Conservation (phyloP, 2,329 filamentous ascomycete genomes). For the Colletotrichum nymphaeae region DNA sequence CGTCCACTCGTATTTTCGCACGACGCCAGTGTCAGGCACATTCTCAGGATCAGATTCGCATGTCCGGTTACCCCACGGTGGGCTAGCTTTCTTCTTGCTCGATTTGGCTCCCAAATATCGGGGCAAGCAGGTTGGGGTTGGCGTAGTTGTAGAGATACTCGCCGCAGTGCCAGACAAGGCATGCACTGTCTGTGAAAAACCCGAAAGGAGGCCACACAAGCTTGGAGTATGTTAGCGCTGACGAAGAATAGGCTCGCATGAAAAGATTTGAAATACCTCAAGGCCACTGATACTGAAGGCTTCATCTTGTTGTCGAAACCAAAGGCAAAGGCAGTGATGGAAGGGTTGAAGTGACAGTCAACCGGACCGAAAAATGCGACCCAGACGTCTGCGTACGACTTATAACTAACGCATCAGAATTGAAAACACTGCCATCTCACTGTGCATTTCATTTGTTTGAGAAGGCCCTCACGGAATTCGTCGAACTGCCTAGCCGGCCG, state of each 20-base stretch:
- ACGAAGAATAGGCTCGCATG: not conserved
- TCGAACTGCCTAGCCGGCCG: not conserved
- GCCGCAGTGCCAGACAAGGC: not conserved
- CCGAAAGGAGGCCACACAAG: slow-evolving; percentile 11
- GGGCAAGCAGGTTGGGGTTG: slow-evolving; percentile 6
- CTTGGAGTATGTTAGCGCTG: slow-evolving; percentile 3
- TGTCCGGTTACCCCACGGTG: slow-evolving; percentile 24
- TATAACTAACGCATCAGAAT: not conserved
- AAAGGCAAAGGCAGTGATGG: not conserved
- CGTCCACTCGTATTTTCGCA: slow-evolving; percentile 31
- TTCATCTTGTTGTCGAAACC: not conserved
- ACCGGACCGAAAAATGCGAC: not conserved
- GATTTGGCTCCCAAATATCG: not conserved
- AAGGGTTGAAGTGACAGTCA: no score
- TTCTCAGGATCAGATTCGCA: slow-evolving; percentile 21
- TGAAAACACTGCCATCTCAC: not conserved
- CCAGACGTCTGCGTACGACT: not conserved
- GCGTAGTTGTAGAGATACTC: not conserved
- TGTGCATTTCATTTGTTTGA: not conserved
- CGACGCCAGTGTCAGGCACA: slow-evolving; percentile 26
- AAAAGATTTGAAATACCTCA: slow-evolving; percentile 1
- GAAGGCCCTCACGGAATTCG: not conserved
- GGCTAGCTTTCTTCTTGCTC: not conserved
- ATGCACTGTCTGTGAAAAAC: not conserved
- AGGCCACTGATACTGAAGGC: not conserved